Conservation (phyloP, 176 grass and related monocot genomes). For the Elaeis guineensis region DNA sequence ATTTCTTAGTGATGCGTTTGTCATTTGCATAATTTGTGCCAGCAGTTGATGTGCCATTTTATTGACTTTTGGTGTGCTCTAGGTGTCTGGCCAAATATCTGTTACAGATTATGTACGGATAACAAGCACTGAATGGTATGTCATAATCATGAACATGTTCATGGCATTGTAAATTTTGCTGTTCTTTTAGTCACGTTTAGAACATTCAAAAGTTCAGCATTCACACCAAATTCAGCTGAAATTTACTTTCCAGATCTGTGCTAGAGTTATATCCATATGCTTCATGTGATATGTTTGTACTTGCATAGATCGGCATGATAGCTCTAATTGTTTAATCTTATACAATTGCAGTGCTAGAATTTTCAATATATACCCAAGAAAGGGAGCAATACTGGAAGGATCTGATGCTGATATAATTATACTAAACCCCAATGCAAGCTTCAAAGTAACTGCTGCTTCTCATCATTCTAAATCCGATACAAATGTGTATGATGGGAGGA, state of each 20-base stretch:
- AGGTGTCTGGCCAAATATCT: conserved; percentile 70
- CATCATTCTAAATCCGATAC: conserved; percentile 87
- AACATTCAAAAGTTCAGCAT: too few species aligned
- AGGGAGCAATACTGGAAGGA: conserved; percentile 85
- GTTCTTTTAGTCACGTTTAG: too few species aligned
- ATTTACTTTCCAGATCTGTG: too few species aligned
- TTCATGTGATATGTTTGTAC: too few species aligned
- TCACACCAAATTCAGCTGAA: too few species aligned
- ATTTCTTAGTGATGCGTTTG: background rate
- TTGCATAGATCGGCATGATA: too few species aligned
- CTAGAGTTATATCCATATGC: too few species aligned
- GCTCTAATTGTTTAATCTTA: background rate
- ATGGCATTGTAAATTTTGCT: background rate
- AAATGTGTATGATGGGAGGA: conserved; percentile 69
- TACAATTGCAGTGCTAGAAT: conserved; percentile 65
- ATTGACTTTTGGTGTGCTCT: conserved; percentile 18
- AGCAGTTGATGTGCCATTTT: conserved; percentile 15
- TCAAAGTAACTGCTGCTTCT: conserved; percentile 40
- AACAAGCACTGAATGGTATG: conserved; percentile 89
- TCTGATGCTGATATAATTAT: conserved; percentile 94
- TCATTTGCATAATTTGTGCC: background rate
- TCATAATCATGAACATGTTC: background rate
- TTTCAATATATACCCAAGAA: conserved; percentile 85
- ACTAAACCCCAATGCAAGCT: conserved; percentile 70
- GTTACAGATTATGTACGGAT: conserved; percentile 81